Evolutionary conservation across 192 early-diverging fungal species (phyloP), one percentile per base, ranked within the genome.

Genomic region (Podila verticillata): DNA sequence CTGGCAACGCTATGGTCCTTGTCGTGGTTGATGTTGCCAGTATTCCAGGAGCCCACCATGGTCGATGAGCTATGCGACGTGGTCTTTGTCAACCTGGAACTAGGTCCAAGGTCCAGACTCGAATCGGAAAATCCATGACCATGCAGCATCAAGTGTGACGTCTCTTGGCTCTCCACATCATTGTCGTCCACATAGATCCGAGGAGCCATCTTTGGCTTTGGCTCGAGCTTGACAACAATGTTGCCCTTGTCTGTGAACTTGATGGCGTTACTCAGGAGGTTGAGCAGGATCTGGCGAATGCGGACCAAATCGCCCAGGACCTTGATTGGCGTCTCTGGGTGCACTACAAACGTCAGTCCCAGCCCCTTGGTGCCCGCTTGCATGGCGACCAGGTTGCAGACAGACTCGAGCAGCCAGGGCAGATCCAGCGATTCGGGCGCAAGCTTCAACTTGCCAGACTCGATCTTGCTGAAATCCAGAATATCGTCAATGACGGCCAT

Each of bases 381-480:
- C 35, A 84, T 70, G 7, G 75, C 63, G 12, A 84, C 82, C 56
- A 84, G 35, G 44, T 84, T 79, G 24, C 75, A 78, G 17, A 79
- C 75, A 15, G 72, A 78, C 24, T 84, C 82, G 7, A 84, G 47
- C n/a, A 79, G 56, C 62, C 77, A 70, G 26, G 86, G 85, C 31
- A 92, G 77, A 56, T 88, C 82, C 62, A 90, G 89, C n/a, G 91
- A 87, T 44, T 90, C 88, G 7, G 74, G 81, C 60, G 92, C 88
- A 0, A 95, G 72, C 48, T 83, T 88, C 70, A 96, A 84, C 30
- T 91, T 90, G 32, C 92, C 93, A 19, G 93, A 91, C 69, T 96
- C 95, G 29, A 94, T 89, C 87, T 93, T 94, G 49, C 91, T 92
- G 61, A 93, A 84, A 61, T 95, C 95, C 28, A 95, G 74, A 66